These are phyloP conservation scores for Aspergillus alliaceus DNA, from an alignment of 2,329 filamentous ascomycete genomes.

Conservation along the genomic window DNA sequence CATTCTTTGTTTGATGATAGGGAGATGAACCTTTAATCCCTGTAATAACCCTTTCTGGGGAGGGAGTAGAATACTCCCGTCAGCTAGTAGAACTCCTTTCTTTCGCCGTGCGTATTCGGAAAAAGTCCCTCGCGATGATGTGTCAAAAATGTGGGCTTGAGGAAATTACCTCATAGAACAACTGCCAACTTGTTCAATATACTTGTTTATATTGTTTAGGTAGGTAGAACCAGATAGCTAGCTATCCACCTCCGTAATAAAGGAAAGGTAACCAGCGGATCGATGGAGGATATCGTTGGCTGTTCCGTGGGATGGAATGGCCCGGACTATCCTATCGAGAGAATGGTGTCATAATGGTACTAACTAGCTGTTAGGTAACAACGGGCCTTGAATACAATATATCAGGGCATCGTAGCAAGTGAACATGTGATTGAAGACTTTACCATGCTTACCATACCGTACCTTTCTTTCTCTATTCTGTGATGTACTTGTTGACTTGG, in stretches of 20 bases:
- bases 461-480: no score
- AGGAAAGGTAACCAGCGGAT: background rate
- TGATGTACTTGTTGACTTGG: no score
- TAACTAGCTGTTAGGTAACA: background rate
- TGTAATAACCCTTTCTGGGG: background rate
- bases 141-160: background rate
- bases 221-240: no score
- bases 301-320: constrained; percentile 1
- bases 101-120: background rate
- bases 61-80: no score
- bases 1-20: background rate
- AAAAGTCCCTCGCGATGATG: background rate
- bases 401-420: background rate
- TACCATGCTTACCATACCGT: no score
- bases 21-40: background rate
- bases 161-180: background rate
- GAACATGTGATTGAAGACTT: background rate
- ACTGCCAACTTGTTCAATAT: no score
- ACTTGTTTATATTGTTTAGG: no score
- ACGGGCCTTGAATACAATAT: no score
- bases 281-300: background rate
- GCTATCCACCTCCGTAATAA: no score
- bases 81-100: no score
- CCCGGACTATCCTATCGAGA: background rate
- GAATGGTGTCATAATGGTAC: constrained; percentile 14